Base-by-base conservation (phyloP, 1,139 yeast species). In the Nakaseomyces glabratus region DNA sequence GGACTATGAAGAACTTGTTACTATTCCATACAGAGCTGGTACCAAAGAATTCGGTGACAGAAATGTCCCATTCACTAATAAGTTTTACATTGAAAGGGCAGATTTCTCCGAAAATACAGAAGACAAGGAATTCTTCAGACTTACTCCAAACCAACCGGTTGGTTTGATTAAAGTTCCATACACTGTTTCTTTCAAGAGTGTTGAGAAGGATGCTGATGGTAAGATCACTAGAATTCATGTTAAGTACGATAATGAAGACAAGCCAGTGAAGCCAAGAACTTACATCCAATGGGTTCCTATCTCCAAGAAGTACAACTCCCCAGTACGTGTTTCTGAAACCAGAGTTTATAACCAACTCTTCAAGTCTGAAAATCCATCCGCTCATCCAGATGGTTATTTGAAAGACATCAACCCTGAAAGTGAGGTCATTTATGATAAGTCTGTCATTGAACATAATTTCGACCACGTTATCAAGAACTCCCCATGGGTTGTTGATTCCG, bases 201-300 rank as follows among this genome's bases (percentile, higher is more conserved):
- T 76, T 40, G 82, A 78, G 45, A 74, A 68, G 51, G 65, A 57
- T 15, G 46, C 61, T 1, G 39, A 58, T 10, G 96, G 95, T 16
- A 66, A 71, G 34, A 72, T 86, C 35, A 63, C 65, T 13, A 76
- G 74, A 60, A 73, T 93, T 39, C 78, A 79, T 46, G 95, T 82
- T 31, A 73, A 80, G 52, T 90, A 90, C 57, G 85, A 86, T 54
- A 62, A 66, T 34, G 28, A 31, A 11, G 59, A 60, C 28, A 71
- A 69, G 51, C 68, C 71, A 53, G 62, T 58, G 48, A 82, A 81
- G 53, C 96, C 97, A 49, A 90, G 88, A 70, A 86, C 98, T 2
- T 93, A 68, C 56, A 86, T 93, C 55, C 98, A 93, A 64, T 93
- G 99, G 99, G 77, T 93, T 37, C 95, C 96, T 31, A 73, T 74